Evolutionary conservation across 768 basidiomycete species (phyloP), one percentile per base, ranked within the genome.

Genomic region (Phaeotremella skinneri): DNA sequence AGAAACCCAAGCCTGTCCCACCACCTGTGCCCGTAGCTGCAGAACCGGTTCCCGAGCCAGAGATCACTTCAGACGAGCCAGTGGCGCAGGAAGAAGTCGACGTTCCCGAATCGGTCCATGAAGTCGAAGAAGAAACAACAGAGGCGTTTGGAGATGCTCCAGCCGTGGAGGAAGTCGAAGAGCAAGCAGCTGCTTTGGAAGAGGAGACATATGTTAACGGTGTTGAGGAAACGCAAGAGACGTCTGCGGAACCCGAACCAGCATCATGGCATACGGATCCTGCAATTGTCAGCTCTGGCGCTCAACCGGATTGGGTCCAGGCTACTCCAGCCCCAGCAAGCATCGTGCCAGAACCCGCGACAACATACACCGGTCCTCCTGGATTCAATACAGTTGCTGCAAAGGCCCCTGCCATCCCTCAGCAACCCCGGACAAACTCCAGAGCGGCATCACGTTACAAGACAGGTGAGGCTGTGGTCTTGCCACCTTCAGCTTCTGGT

Each of bases 281-380:
- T 9, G 70, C 74, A 25, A 71, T 74, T 29, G 64, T 72, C 37
- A 58, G 69, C 5, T 55, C 60, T n/a, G 74, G 66, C 13, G 57
- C 67, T 39, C 61, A 69, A 43, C 66, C 69, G 13, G 63, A 63
- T 16, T 73, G 72, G 67, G 61, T 69, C 4, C 64, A 72, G 56
- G 43, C 69, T 27, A 32, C 41, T 23, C 56, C 59, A 30, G 60
- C 59, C 9, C 63, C 55, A 3, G 64, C 61, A 21, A 60, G 61
- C 34, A 37, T 55, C 32, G 54, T 62, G 21, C 68, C 70, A 14
- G 72, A 76, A 57, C 65, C 70, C 9, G 59, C 64, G 23, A 74
- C 73, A 20, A 70, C 73, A n/a, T 75, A 75, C 56, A 70, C 70
- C 31, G 76, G 74, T 27, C 77, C 77, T 49, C 77, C 77, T 27